phyloP scores from a whole-genome alignment of 441 rosid species.

The Erodium trifolium region DNA sequence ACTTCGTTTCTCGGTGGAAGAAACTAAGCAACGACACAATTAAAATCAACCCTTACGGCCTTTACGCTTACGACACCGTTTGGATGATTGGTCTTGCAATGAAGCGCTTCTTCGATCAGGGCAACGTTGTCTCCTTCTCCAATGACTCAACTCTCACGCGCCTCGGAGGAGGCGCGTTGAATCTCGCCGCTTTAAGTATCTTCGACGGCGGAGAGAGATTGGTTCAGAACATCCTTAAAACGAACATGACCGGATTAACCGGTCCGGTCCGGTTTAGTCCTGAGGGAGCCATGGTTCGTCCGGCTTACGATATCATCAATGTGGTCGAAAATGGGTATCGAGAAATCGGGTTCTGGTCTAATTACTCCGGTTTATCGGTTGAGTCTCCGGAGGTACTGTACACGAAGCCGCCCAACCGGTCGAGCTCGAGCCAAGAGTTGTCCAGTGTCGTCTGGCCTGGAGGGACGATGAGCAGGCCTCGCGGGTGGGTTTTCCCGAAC shows the following conservation, averaged over 20 bases:
- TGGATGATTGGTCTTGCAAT: conserved; percentile 78
- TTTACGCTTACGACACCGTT: conserved; percentile 85
- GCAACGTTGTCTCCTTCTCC: conserved; percentile 61
- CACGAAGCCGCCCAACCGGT: conserved; percentile 33
- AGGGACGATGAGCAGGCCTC: conserved; percentile 46
- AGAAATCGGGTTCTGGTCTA: conserved; percentile 68
- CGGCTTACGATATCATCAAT: conserved; percentile 67
- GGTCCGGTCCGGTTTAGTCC: conserved; percentile 53
- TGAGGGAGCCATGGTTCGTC: conserved; percentile 49
- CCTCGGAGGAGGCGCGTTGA: conserved; percentile 37
- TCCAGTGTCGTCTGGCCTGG: conserved; percentile 65
- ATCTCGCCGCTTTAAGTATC: conserved; percentile 60
- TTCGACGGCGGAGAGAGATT: conserved; percentile 55
- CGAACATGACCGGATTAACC: conserved; percentile 50
- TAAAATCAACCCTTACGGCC: conserved; percentile 54
- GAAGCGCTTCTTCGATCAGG: conserved; percentile 43
- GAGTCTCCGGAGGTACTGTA: conserved; percentile 47
- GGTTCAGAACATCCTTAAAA: conserved; percentile 44
- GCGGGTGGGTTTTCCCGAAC: conserved; percentile 88
- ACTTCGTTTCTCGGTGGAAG: conserved; percentile 56
- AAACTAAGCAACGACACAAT: conserved; percentile 47
- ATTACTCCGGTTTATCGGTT: conserved; percentile 52
- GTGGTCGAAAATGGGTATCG: conserved; percentile 58
- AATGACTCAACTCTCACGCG: conserved; percentile 31
- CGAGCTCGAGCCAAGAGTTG: conserved; percentile 38